These are phyloP conservation scores for Naganishia vishniacii DNA, from an alignment of 768 basidiomycete genomes.

Conservation along the genomic window DNA sequence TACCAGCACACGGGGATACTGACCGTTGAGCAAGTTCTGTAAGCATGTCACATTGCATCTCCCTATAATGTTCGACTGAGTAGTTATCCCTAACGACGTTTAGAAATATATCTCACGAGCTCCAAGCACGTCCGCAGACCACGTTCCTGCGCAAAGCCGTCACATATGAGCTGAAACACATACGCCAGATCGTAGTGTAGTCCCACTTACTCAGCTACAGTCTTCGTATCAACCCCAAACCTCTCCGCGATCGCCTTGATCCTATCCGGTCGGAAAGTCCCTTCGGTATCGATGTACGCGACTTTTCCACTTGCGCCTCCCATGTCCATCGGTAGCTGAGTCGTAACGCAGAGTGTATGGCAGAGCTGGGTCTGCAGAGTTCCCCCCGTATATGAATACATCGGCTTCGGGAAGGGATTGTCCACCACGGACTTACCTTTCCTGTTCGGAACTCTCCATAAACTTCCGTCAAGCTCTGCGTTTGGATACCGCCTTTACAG, in stretches of 20 bases:
- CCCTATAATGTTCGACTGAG: constrained; percentile 51
- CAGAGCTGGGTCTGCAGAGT: constrained; percentile 87
- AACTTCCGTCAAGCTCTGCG: constrained; percentile 92
- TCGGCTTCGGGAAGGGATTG: neutral
- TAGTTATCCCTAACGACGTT: too few relatives aligned
- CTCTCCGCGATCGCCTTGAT: constrained; percentile 84
- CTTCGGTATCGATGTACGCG: constrained; percentile 44
- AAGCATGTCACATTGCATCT: constrained; percentile 45
- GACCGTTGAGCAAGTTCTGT: constrained; percentile 44
- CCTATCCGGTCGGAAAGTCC: constrained; percentile 77
- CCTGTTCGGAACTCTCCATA: constrained; percentile 96
- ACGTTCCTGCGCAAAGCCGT: too few relatives aligned
- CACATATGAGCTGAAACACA: too few relatives aligned
- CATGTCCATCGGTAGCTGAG: constrained; percentile 81
- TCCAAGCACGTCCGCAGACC: constrained; percentile 28
- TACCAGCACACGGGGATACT: constrained; percentile 37
- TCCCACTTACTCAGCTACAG: constrained; percentile 66
- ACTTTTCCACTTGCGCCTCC: constrained; percentile 79
- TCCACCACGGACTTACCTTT: constrained; percentile 35
- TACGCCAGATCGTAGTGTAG: too few relatives aligned
- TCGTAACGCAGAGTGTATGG: constrained; percentile 86
- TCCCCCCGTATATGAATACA: too few relatives aligned
- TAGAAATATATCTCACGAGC: constrained; percentile 25
- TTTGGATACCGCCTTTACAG: constrained; percentile 87
- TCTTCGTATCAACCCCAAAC: constrained; percentile 81